These are phyloP conservation scores for Starmerella roubikii DNA, from an alignment of 805 yeast genomes.

Conservation along the genomic window DNA sequence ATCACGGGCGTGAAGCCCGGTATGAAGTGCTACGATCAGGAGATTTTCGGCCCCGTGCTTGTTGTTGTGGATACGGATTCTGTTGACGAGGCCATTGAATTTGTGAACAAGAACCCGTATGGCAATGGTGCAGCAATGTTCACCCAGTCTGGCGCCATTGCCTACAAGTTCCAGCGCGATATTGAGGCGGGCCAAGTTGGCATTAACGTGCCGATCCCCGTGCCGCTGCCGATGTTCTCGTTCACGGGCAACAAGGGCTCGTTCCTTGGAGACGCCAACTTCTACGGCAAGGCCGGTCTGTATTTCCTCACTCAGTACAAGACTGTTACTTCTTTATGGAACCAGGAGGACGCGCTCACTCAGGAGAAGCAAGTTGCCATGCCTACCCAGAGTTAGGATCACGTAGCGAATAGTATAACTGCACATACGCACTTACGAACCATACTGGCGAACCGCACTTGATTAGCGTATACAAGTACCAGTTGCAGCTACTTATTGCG, in stretches of 20 bases:
- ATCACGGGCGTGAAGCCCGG: constrained; percentile 50
- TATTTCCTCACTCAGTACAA: constrained; percentile 61
- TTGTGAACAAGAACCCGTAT: constrained; percentile 47
- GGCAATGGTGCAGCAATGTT: constrained; percentile 64
- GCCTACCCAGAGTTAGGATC: constrained; percentile 52
- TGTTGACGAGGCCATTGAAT: constrained; percentile 51
- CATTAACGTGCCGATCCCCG: constrained; percentile 67
- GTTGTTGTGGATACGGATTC: constrained; percentile 48
- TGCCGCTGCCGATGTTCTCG: constrained; percentile 68
- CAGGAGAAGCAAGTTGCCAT: constrained; percentile 46
- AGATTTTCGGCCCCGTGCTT: constrained; percentile 66
- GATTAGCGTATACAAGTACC: too few relatives aligned
- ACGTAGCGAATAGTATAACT: too few relatives aligned
- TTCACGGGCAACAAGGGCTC: constrained; percentile 67
- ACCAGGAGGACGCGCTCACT: constrained; percentile 35
- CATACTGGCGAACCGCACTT: too few relatives aligned
- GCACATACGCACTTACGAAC: too few relatives aligned
- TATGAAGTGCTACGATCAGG: constrained; percentile 59
- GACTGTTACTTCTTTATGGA: constrained; percentile 61
- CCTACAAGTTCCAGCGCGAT: constrained; percentile 53
- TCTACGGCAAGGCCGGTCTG: constrained; percentile 65
- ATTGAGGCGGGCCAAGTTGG: constrained; percentile 70
- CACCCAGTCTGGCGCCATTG: constrained; percentile 56
- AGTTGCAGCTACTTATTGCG: not conserved
- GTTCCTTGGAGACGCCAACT: constrained; percentile 66